Evolutionary conservation across 1,139 yeast genomes (phyloP).

Genomic region (Diutina catenulata): DNA sequence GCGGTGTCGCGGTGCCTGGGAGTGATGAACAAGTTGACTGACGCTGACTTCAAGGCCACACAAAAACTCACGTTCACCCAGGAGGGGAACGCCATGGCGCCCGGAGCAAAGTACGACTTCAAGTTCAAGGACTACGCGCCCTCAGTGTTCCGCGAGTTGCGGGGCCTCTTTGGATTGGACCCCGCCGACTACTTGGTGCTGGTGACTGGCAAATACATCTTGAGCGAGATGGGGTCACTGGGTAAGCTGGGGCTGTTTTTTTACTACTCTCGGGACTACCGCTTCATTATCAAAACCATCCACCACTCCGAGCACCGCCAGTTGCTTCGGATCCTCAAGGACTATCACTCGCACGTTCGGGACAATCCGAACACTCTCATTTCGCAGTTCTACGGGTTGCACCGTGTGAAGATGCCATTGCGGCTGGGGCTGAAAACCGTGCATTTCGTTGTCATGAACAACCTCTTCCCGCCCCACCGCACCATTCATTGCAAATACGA

Average conservation of each 20-base stretch:
- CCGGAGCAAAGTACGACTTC: slow-evolving; percentile 89
- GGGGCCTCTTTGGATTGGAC: slow-evolving; percentile 73
- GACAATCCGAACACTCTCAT: slow-evolving; percentile 79
- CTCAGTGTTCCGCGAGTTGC: slow-evolving; percentile 78
- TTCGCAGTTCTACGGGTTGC: slow-evolving; percentile 92
- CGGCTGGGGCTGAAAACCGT: slow-evolving; percentile 71
- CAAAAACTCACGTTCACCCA: slow-evolving; percentile 80
- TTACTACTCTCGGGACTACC: slow-evolving; percentile 85
- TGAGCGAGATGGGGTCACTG: slow-evolving; percentile 89
- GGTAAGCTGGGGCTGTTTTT: slow-evolving; percentile 97
- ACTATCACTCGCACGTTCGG: slow-evolving; percentile 73
- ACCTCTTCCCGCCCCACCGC: slow-evolving; percentile 88
- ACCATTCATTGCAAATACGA: slow-evolving; percentile 83
- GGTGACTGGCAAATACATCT: slow-evolving; percentile 81
- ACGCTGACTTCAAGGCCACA: slow-evolving; percentile 56
- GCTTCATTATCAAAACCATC: slow-evolving; percentile 90
- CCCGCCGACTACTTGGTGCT: slow-evolving; percentile 94
- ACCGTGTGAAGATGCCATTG: slow-evolving; percentile 63
- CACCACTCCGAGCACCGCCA: slow-evolving; percentile 89
- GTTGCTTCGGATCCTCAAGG: slow-evolving; percentile 59
- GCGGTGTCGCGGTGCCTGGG: slow-evolving; percentile 92
- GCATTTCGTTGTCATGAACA: slow-evolving; percentile 94
- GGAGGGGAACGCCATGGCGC: slow-evolving; percentile 83
- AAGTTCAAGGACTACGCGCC: slow-evolving; percentile 96
- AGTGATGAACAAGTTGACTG: slow-evolving; percentile 59